A percentile compares a stretch with the other conserved stretches of the same genome.
phyloP scores from a whole-genome alignment of 306 rosid species.

The Pyrus bretschneideri region DNA sequence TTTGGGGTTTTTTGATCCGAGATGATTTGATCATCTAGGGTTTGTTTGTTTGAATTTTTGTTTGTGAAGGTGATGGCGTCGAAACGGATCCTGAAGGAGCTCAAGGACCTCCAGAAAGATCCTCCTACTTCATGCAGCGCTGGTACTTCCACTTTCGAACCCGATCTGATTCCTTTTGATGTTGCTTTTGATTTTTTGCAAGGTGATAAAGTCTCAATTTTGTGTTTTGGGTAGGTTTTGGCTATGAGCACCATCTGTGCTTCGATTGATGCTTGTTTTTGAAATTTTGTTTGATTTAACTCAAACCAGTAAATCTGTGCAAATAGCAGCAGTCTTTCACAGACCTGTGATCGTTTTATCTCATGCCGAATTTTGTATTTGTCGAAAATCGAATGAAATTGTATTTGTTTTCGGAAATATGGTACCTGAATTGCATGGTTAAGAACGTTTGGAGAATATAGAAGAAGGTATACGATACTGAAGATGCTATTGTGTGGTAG shows the following conservation, averaged over 20 bases:
- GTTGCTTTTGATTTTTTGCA: background rate
- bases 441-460: background rate
- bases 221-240: background rate
- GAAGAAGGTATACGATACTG: background rate
- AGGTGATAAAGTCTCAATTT: background rate
- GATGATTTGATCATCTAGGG: background rate
- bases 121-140: constrained; percentile 85
- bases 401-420: background rate
- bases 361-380: background rate
- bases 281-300: background rate
- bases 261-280: background rate
- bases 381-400: background rate
- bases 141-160: constrained; percentile 19
- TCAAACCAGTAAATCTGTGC: background rate
- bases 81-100: constrained; percentile 64
- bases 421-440: background rate
- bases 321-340: background rate
- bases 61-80: constrained; percentile 44
- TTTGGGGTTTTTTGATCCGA: background rate
- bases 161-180: background rate
- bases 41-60: background rate
- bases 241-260: background rate
- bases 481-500: background rate
- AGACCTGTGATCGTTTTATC: background rate
- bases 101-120: constrained; percentile 64